Evolutionary conservation across 2,329 filamentous ascomycete species (phyloP).

Genomic region (Aspergillus ruber): DNA sequence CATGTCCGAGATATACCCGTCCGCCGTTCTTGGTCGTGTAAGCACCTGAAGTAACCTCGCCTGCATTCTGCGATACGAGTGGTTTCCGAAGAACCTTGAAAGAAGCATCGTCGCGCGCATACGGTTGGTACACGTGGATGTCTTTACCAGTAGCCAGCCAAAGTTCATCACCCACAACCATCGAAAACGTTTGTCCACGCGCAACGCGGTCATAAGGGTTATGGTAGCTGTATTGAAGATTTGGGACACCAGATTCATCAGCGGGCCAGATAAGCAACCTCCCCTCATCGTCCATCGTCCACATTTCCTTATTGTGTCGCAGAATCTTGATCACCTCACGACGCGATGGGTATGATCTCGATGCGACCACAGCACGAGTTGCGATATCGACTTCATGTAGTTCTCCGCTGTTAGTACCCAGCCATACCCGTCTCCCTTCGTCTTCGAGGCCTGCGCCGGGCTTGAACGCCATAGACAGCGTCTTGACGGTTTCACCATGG

Average conservation of each 20-base stretch:
- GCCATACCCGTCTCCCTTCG: constrained; percentile 78
- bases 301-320: constrained; percentile 80
- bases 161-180: constrained; percentile 74
- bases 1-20: constrained; percentile 82
- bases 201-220: constrained; percentile 64
- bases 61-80: constrained; percentile 63
- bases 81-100: constrained; percentile 71
- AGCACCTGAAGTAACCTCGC: constrained; percentile 81
- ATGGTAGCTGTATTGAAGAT: constrained; percentile 65
- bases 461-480: constrained; percentile 77
- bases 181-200: constrained; percentile 77
- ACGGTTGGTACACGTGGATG: constrained; percentile 75
- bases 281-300: constrained; percentile 87
- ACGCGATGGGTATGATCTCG: constrained; percentile 67
- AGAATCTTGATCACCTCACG: constrained; percentile 78
- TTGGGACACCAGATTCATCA: constrained; percentile 66
- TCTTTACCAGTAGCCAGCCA: constrained; percentile 88
- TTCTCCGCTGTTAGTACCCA: constrained; percentile 83
- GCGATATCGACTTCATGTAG: constrained; percentile 80
- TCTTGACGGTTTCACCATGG: constrained; percentile 79
- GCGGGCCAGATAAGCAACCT: constrained; percentile 82
- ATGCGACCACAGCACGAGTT: constrained; percentile 63
- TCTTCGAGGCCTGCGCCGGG: constrained; percentile 69
- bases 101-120: constrained; percentile 57
- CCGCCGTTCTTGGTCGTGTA: constrained; percentile 67